Conservation (phyloP, 176 grass and related monocot genomes). For the Triticum aestivum region IWGSC_CS_RefSeq_v2.1 NC_057801.1:789390060-789390559, state of each 20-base stretch:
- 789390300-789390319: not conserved
- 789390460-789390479: too few species aligned
- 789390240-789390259: not conserved
- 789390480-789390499: too few species aligned
- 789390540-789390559: too few species aligned
- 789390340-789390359: not conserved
- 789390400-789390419: too few species aligned
- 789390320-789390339: slow-evolving; percentile 14
- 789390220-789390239: not conserved
- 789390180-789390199: not conserved
- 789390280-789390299: slow-evolving; percentile 5
- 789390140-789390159: not conserved
- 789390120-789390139: not conserved
- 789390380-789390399: too few species aligned
- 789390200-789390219: slow-evolving; percentile 6
- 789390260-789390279: slow-evolving; percentile 1
- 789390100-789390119: slow-evolving; percentile 12
- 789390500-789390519: too few species aligned
- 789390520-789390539: too few species aligned
- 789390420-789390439: too few species aligned
- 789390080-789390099: slow-evolving; percentile 13
- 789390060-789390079: slow-evolving; percentile 12
- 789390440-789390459: too few species aligned
- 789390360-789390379: too few species aligned
- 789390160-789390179: not conserved